Conservation (phyloP, 495 filamentous ascomycete genomes). For the Annulohypoxylon stygium region DNA sequence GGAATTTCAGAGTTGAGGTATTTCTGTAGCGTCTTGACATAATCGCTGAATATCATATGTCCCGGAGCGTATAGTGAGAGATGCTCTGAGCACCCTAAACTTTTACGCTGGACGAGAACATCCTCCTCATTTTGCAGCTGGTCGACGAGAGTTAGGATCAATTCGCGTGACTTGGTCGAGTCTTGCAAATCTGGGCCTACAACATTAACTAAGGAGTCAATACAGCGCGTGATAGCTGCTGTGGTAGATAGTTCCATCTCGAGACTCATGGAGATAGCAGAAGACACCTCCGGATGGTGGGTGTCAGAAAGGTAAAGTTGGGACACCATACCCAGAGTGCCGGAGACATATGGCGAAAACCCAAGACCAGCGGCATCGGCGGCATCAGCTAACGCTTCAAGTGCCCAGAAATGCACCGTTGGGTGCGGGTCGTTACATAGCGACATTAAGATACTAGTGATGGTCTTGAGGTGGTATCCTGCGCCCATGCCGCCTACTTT, state of each 20-base stretch:
- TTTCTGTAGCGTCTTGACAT: conserved; percentile 84
- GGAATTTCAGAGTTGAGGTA: conserved; percentile 76
- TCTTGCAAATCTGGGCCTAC: conserved; percentile 96
- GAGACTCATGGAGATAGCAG: conserved; percentile 85
- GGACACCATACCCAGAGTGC: conserved; percentile 90
- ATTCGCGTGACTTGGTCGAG: conserved; percentile 87
- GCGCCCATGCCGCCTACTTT: conserved; percentile 98
- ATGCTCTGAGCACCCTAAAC: conserved; percentile 88
- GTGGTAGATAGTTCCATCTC: conserved; percentile 85
- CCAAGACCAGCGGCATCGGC: conserved; percentile 93
- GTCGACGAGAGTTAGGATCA: conserved; percentile 87
- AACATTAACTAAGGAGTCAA: conserved; percentile 97
- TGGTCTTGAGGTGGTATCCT: conserved; percentile 95
- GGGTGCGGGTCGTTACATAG: conserved; percentile 96
- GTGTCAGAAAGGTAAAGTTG: conserved; percentile 92
- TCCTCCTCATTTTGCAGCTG: conserved; percentile 87
- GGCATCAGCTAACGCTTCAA: conserved; percentile 88
- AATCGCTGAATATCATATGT: conserved; percentile 83
- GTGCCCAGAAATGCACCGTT: conserved; percentile 93
- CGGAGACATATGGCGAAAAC: conserved; percentile 89
- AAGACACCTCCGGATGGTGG: conserved; percentile 86
- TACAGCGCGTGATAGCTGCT: conserved; percentile 84
- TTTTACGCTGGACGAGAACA: conserved; percentile 77
- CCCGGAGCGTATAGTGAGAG: conserved; percentile 91
- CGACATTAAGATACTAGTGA: conserved; percentile 94